Evolutionary conservation across 345 rosid genomes (phyloP), one percentile per base, ranked within the genome.

Genomic region (Citrus hindsii): DNA sequence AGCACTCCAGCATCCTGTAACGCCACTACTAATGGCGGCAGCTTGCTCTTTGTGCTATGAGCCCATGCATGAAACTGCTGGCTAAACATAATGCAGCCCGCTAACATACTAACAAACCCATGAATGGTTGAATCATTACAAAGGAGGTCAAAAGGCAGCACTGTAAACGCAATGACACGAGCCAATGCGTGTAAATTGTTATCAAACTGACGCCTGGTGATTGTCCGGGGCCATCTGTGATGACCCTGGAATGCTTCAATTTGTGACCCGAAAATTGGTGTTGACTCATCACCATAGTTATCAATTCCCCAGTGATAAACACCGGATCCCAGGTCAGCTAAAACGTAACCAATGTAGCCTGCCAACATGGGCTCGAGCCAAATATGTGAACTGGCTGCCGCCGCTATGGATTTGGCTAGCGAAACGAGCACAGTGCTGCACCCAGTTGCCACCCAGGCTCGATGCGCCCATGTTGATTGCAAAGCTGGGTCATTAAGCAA

Each of bases 21-120:
- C 0, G 86, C 84, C 79, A 88, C 93, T 61, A 92, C 96, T 2
- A 75, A 24, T 5, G 89, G 86, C 0, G 98, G 98, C 62, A 95
- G 79, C 87, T 86, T 91, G 89, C 97, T 91, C 88, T 90, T 95
- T 24, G 94, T 93, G 77, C 96, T 83, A 33, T 93, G 98, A 68
- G 98, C 97, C 99, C 98, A 95, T n/a, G 94, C 90, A 82, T 95
- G 99, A 48, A 92, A 92, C 74, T 91, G 97, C 81, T 92, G 99
- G 91, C 99, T 92, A 42, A 93, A 89, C 97, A 92, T 89, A 58
- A 93, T 88, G 87, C 93, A 93, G 24, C 93, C 92, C 0, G 97
- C 79, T 82, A 80, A 89, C 4, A 84, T 18, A 71, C 87, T 74
- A n/a, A 85, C 94, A 72, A 95, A 92, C 5, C 90, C 87, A 58